Evolutionary conservation across 192 early-diverging fungal genomes (phyloP), one percentile per base, ranked within the genome.

Genomic region (Martensiomyces pterosporus): DNA sequence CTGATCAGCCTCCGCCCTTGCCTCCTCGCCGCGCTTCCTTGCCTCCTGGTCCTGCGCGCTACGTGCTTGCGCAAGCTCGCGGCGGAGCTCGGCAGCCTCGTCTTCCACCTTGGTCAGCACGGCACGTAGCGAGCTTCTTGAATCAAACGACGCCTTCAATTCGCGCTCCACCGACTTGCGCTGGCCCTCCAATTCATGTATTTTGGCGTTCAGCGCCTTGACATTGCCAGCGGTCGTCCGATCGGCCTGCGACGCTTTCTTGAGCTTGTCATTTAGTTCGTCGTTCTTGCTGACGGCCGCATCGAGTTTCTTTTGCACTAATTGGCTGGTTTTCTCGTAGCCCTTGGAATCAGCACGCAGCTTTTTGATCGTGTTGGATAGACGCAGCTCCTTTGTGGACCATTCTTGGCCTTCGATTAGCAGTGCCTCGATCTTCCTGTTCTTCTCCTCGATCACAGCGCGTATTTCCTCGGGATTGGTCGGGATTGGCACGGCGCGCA

Each of bases 351-450:
- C 85, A 1, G 76, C 60, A 5, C 87, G 75, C 23, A 93, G 60
- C 39, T 81, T 79, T 53, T 93, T 93, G 60, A 88, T 82, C 0
- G 79, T 77, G 41, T 76, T 87, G 7, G 83, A 60, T 13, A 83
- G 73, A 19, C 80, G 80, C 33, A 91, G 71, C 53, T 91, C 89
- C 33, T 80, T 81, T 46, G 89, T 84, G 6, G 89, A 89, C 43
- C 89, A 77, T 37, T 80, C 67, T 51, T 91, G 88, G 13, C 90
- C 88, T 79, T 75, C 56, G 22, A 43, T 25, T 4, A 79, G 37
- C 49, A 64, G 47, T 32, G 49, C 60, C 40, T 48, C 57, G 18
- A 78, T 60, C 3, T 55, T 25, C 58, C 67, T 47, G 26, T 67
- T 37, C 56, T 69, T 52, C 48, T 73, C 50, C 17, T 63, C 64